These are phyloP conservation scores for Sambucus nigra DNA, from an alignment of 129 eudicot species.

Conservation along the genomic window DNA sequence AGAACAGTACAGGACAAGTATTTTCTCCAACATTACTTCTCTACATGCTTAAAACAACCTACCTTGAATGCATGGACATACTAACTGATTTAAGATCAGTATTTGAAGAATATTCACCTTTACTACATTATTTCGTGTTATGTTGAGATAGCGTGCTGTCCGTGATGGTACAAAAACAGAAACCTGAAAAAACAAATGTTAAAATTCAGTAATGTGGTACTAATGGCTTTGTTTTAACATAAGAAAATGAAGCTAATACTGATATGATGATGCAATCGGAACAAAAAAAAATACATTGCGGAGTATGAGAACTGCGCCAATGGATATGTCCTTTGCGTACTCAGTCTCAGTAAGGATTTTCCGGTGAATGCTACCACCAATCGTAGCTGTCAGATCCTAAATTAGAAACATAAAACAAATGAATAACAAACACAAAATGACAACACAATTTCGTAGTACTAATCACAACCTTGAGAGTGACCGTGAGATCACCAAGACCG, in stretches of 20 bases:
- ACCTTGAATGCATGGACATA: not conserved
- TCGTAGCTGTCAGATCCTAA: slow-evolving; percentile 74
- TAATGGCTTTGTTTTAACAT: not conserved
- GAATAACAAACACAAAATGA: slow-evolving; percentile 10
- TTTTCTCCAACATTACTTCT: too few relatives aligned
- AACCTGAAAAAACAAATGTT: slow-evolving; percentile 38
- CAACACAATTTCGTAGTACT: not conserved
- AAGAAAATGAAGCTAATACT: not conserved
- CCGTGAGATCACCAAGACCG: slow-evolving; percentile 74
- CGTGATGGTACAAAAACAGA: slow-evolving; percentile 55
- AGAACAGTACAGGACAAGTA: too few relatives aligned
- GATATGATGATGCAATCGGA: slow-evolving; percentile 1
- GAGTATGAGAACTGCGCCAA: slow-evolving; percentile 63
- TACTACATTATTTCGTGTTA: slow-evolving; percentile 52
- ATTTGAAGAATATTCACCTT: slow-evolving; percentile 34
- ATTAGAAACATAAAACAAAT: slow-evolving; percentile 8
- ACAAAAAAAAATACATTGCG: slow-evolving; percentile 39
- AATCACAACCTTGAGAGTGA: slow-evolving; percentile 60
- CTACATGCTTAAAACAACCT: not conserved
- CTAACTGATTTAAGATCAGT: not conserved
- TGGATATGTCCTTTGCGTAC: slow-evolving; percentile 40
- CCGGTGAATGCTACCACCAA: slow-evolving; percentile 66
- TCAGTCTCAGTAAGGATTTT: slow-evolving; percentile 51
- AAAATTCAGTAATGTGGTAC: not conserved
- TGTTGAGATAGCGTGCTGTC: slow-evolving; percentile 51